Evolutionary conservation across 306 rosid genomes (phyloP).

Genomic region (Fragaria vesca): DNA sequence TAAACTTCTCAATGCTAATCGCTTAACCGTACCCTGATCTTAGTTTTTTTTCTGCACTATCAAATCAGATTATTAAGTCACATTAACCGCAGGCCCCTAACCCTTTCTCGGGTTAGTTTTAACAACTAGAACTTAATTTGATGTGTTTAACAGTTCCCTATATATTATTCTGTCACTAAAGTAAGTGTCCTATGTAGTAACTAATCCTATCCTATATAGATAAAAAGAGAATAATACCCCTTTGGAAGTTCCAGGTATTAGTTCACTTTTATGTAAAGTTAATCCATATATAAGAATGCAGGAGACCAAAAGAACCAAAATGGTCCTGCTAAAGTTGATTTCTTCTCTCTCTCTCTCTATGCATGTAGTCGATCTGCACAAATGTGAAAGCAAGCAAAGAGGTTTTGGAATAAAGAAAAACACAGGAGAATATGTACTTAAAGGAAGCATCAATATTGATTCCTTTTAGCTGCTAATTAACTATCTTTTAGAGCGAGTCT

Average conservation of each 20-base stretch:
- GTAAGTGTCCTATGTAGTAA: background rate
- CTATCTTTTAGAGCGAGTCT: background rate
- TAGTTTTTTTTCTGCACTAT: background rate
- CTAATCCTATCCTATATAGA: background rate
- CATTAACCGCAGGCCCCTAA: background rate
- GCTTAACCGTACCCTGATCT: background rate
- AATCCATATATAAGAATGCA: conserved; percentile 31
- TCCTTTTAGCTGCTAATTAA: conserved; percentile 18
- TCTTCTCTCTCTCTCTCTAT: background rate
- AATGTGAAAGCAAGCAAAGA: conserved; percentile 51
- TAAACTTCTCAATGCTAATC: background rate
- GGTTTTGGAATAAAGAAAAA: conserved; percentile 58
- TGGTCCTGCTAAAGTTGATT: conserved; percentile 38
- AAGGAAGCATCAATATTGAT: conserved; percentile 44
- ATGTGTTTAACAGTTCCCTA: background rate
- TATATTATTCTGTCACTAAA: background rate
- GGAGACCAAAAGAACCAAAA: conserved; percentile 61
- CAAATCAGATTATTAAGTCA: background rate
- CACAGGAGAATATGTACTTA: conserved; percentile 4
- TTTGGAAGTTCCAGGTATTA: background rate
- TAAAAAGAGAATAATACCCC: background rate
- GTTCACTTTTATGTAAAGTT: background rate
- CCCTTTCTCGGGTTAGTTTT: background rate
- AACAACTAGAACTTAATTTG: too few species aligned
- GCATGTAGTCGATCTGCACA: background rate